These are phyloP conservation scores for Sporothrix curviconia DNA, from an alignment of 2,329 filamentous ascomycete species.

Conservation along the genomic window DNA sequence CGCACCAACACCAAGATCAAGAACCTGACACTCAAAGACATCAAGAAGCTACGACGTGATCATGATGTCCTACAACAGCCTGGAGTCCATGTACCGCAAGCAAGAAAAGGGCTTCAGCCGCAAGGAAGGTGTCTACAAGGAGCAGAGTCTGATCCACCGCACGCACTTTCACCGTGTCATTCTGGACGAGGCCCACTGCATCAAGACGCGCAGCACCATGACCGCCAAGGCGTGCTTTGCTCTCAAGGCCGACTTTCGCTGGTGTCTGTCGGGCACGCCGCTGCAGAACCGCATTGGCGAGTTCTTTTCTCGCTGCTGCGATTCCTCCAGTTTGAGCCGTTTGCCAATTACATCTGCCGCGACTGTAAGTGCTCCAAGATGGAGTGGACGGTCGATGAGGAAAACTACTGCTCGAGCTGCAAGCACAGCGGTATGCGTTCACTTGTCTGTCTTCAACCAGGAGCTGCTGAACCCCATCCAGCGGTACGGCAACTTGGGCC, in stretches of 20 bases:
- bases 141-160: conserved; percentile 71
- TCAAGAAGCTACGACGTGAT: conserved; percentile 86
- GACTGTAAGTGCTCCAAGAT: conserved; percentile 71
- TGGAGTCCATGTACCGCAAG: conserved; percentile 89
- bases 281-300: conserved; percentile 96
- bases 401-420: conserved; percentile 43
- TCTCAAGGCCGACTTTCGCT: conserved; percentile 79
- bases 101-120: conserved; percentile 85
- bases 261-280: conserved; percentile 92
- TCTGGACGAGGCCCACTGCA: conserved; percentile 79
- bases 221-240: conserved; percentile 95
- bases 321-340: conserved; percentile 82
- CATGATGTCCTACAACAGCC: conserved; percentile 90
- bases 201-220: conserved; percentile 82
- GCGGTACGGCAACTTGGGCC: conserved; percentile 51
- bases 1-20: conserved; percentile 81
- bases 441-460: conserved; percentile 60
- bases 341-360: conserved; percentile 92
- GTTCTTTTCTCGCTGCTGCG: conserved; percentile 90
- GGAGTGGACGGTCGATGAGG: conserved; percentile 73
- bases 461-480: conserved; percentile 83
- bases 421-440: conserved; percentile 43
- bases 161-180: conserved; percentile 87
- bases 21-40: conserved; percentile 62
- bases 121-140: conserved; percentile 72